A percentile compares a stretch with the other conserved stretches of the same genome.
These are phyloP conservation scores for Monosporascus ibericus DNA, from an alignment of 2,329 filamentous ascomycete species.

Conservation along the genomic window DNA sequence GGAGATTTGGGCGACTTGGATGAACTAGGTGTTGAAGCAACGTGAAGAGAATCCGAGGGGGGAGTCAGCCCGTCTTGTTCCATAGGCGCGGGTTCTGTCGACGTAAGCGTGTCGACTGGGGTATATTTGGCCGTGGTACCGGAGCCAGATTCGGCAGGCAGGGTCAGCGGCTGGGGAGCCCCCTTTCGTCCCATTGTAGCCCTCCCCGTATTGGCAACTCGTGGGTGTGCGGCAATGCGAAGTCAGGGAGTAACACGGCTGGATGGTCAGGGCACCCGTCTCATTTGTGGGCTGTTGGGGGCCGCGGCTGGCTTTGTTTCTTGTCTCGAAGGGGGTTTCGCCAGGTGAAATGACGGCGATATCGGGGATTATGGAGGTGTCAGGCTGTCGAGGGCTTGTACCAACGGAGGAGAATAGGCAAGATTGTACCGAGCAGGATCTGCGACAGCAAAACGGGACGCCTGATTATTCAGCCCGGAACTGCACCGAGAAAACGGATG, in stretches of 20 bases:
- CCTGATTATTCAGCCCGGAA: neutral
- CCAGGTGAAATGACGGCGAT: conserved; percentile 13
- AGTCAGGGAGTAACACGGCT: no score
- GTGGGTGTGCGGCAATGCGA: neutral
- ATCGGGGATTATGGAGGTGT: conserved; percentile 18
- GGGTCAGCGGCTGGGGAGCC: conserved; percentile 51
- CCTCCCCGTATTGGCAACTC: neutral
- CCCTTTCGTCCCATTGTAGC: conserved; percentile 50
- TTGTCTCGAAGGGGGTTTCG: neutral
- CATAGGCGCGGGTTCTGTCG: neutral
- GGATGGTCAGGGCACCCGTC: neutral
- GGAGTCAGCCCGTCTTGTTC: neutral
- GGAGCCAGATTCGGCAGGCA: conserved; percentile 33
- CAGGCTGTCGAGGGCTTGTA: conserved; percentile 17
- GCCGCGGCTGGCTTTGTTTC: neutral
- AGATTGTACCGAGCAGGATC: conserved; percentile 7
- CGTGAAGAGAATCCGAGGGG: conserved; percentile 12
- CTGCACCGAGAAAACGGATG: neutral
- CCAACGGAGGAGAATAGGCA: conserved; percentile 7
- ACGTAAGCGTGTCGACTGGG: neutral
- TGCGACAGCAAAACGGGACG: conserved; percentile 5
- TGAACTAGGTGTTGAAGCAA: conserved; percentile 16
- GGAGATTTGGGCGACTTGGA: conserved; percentile 26
- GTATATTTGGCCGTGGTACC: neutral
- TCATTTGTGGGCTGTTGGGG: neutral